Evolutionary conservation across 768 basidiomycete genomes (phyloP), one percentile per base, ranked within the genome.

Genomic region (Pleurotus tuber-regium): DNA sequence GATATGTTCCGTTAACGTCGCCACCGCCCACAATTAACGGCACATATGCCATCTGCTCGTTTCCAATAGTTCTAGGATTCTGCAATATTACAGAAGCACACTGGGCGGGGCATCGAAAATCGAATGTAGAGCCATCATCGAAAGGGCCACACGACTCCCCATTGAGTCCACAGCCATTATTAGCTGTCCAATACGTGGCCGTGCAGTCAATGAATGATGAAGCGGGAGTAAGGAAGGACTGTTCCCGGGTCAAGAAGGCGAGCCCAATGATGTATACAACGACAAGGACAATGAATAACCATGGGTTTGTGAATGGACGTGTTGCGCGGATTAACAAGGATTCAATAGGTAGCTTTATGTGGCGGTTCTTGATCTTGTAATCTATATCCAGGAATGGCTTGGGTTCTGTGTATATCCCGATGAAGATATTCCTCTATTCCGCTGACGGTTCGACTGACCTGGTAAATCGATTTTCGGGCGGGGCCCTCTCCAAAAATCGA

Each of bases 1-100:
- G 78, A 61, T 93, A 94, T 3, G 90, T 92, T 33, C 63, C 62
- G 41, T 83, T 73, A 0, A 54, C 54, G 67, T 92, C 90, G 2
- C 91, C 89, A 14, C 92, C 92, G n/a, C 92, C 92, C 1, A 94
- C 86, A 41, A 94, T 74, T 19, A 93, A 72, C 5, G 91, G 89
- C 18, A 80, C 76, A 57, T 82, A 89, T 40, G 79, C 80, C 29
- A 85, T 73, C 55, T 84, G 73, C 50, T 80, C 67, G 43, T 80
- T 66, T 19, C 92, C 92, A 21, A 95, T 76, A 0, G 87, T 80
- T 44, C 89, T 75, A 12, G 84, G 82, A 61, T 92, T 92, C 57
- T 83, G 79, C 35, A 92, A 70, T 38, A 84, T 77, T 38, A 86
- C 80, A 19, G 66, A 67, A 41, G 73, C 69, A 59, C 89, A 89